Conservation (phyloP, 768 basidiomycete genomes). For the Podaxis sp. region DNA sequence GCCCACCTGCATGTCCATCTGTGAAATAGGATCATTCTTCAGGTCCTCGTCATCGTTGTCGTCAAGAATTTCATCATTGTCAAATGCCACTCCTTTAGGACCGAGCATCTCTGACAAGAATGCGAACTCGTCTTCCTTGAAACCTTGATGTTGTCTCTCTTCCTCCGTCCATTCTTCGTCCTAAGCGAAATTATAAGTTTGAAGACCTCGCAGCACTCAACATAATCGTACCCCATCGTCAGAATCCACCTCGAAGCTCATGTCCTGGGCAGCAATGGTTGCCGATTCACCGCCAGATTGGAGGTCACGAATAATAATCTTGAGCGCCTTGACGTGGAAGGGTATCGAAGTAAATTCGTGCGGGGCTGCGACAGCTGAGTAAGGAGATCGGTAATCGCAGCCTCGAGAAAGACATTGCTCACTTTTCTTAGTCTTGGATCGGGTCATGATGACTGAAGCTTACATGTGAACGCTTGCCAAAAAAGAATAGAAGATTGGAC, state of each 20-base stretch:
- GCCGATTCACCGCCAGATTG: constrained; percentile 77
- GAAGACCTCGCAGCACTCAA: not conserved
- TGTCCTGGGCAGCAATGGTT: constrained; percentile 57
- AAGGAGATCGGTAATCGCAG: constrained; percentile 16
- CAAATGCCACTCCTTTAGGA: constrained; percentile 68
- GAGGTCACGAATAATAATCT: constrained; percentile 82
- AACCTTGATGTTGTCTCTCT: constrained; percentile 57
- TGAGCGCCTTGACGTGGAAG: constrained; percentile 92
- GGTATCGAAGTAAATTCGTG: constrained; percentile 82
- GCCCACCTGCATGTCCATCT: constrained; percentile 75
- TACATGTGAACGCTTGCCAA: constrained; percentile 24
- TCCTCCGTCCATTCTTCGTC: constrained; percentile 97
- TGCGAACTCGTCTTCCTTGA: constrained; percentile 76
- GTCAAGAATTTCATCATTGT: constrained; percentile 75
- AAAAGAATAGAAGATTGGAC: constrained; percentile 28
- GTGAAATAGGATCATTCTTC: constrained; percentile 79
- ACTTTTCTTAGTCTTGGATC: constrained; percentile 88
- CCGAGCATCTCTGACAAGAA: constrained; percentile 85
- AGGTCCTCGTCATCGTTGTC: constrained; percentile 86
- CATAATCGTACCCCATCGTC: constrained; percentile 65
- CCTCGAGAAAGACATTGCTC: constrained; percentile 29
- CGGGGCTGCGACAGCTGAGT: constrained; percentile 54
- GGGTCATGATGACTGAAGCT: constrained; percentile 88
- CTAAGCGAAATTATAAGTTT: constrained; percentile 30
- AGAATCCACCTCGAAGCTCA: constrained; percentile 56